Evolutionary conservation across 2,329 filamentous ascomycete species (phyloP), one percentile per base, ranked within the genome.

Genomic region (Anisogramma anomala): DNA sequence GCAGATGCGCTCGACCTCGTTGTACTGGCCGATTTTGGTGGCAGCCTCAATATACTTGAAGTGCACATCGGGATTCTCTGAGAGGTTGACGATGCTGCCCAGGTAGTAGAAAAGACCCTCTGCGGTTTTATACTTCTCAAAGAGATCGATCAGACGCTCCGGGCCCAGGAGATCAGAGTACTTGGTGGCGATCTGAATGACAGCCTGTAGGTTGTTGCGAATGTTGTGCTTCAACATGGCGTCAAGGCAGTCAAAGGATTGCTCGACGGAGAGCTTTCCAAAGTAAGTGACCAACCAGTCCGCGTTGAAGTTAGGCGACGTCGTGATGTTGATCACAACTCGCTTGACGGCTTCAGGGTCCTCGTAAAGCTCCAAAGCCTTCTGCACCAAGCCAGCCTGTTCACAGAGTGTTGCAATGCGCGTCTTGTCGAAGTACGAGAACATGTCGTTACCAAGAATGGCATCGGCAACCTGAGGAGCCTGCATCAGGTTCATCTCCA

Each of bases 11-110:
- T 98, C 89, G 15, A 98, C 91, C 58, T 98, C 91, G 51, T 85
- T 88, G 56, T 94, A 77, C 63, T 98, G 89, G 22, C 82, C 79
- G 77, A 94, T 93, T 57, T 80, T 84, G 18, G 88, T 94, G 23
- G 93, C 91, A 42, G 91, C 87, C 65, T 98, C 89, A 45, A 98
- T 94, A 64, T 98, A 98, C 72, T 98, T 98, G 79, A 95, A 98
- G 59, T 91, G 84, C 22, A 98, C 91, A 58, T 98, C 91, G 17
- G 83, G 74, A 54, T 96, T 91, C 61, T 96, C 86, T 43, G 85
- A 94, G 35, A 98, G 71, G 60, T 98, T 98, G 63, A 98, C 89
- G 52, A 98, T 93, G 59, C 88, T 94, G 47, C 91, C 91, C 13
- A 98, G 78, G 66, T 95, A 98, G 69, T 94, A 95, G 74, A 91